Conservation (phyloP, 2,329 filamentous ascomycete genomes). For the Niveomyces coronatus region DNA sequence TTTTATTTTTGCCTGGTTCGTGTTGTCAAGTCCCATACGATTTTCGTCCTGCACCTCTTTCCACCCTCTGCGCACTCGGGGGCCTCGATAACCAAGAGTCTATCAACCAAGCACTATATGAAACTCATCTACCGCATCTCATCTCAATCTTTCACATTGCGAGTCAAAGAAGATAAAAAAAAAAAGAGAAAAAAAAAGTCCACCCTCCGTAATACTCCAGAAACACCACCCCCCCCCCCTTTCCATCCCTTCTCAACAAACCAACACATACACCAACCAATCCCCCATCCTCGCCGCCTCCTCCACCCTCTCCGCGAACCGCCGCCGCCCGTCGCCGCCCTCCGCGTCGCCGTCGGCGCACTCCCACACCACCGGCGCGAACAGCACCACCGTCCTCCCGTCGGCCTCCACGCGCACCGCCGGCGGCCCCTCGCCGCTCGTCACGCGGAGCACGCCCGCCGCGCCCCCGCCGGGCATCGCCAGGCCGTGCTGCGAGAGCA, state of each 20-base stretch:
- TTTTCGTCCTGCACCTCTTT: too few relatives aligned
- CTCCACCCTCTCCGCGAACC: constrained; percentile 1
- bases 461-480: background rate
- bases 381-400: constrained; percentile 10
- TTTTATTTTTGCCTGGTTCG: too few relatives aligned
- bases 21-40: too few relatives aligned
- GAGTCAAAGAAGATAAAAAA: background rate
- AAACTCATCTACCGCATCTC: too few relatives aligned
- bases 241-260: background rate
- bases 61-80: too few relatives aligned
- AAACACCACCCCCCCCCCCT: background rate
- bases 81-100: too few relatives aligned
- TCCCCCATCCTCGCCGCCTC: constrained; percentile 6
- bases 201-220: too few relatives aligned
- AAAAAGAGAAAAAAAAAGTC: background rate
- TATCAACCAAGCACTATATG: too few relatives aligned
- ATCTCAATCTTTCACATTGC: too few relatives aligned
- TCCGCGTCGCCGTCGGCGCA: constrained; percentile 17
- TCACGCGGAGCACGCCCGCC: background rate
- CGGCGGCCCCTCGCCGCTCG: background rate
- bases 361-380: constrained; percentile 19
- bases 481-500: constrained; percentile 6
- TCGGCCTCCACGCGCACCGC: background rate
- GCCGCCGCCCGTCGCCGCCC: constrained; percentile 17
- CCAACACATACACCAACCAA: constrained; percentile 7